Conservation (phyloP, 495 filamentous ascomycete species). For the Penicillium pulvis region DNA sequence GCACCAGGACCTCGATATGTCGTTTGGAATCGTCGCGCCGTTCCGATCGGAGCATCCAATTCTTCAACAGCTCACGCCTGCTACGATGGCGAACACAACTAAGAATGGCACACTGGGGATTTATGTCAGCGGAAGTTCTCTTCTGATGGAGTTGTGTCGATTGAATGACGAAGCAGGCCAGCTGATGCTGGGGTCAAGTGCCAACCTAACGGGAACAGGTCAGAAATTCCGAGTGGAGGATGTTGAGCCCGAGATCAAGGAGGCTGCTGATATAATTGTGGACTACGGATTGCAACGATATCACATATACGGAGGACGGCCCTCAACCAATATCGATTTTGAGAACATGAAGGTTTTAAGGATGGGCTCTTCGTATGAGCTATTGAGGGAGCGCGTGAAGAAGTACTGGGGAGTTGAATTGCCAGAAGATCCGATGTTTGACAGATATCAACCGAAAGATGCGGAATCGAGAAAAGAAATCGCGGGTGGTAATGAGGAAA, state of each 20-base stretch:
- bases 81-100: conserved; percentile 14
- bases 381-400: conserved; percentile 24
- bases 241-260: conserved; percentile 28
- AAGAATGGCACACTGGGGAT: conserved; percentile 29
- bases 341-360: conserved; percentile 28
- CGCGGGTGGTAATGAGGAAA: background rate
- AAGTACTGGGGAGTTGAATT: conserved; percentile 16
- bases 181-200: conserved; percentile 28
- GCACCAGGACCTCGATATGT: conserved; percentile 27
- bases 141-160: conserved; percentile 24
- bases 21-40: conserved; percentile 23
- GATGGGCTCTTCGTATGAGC: conserved; percentile 29
- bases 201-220: conserved; percentile 32
- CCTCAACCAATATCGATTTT: conserved; percentile 21
- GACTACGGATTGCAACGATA: conserved; percentile 36
- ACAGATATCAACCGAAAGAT: background rate
- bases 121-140: conserved; percentile 16
- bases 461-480: background rate
- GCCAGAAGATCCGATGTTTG: conserved; percentile 7
- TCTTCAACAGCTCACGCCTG: conserved; percentile 10
- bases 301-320: conserved; percentile 27
- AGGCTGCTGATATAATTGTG: conserved; percentile 30
- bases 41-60: conserved; percentile 12
- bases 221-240: conserved; percentile 34
- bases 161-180: conserved; percentile 20